Conservation (phyloP, 257 asterid genomes). For the Solanum medicagineum region DNA sequence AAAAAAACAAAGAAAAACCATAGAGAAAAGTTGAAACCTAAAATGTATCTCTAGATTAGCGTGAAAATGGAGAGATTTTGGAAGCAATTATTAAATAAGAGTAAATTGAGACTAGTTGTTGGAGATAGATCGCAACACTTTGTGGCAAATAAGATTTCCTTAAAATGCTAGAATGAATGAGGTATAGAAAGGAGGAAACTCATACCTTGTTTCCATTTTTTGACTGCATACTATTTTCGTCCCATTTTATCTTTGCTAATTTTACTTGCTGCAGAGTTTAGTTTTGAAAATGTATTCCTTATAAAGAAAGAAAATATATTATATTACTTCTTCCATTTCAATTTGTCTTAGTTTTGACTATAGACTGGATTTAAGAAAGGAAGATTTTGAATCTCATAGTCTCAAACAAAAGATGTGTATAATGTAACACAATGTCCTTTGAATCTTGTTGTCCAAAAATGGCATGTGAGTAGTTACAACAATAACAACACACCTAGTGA, state of each 20-base stretch:
- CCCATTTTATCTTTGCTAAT: background rate
- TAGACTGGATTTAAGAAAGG: background rate
- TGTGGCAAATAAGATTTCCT: background rate
- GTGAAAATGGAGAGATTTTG: background rate
- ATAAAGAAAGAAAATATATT: background rate
- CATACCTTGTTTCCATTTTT: background rate
- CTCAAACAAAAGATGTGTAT: background rate
- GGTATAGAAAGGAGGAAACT: background rate
- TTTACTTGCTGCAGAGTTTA: background rate
- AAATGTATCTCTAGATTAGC: background rate
- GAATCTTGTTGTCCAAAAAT: background rate
- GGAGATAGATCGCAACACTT: background rate
- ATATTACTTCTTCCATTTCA: background rate
- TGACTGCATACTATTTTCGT: background rate
- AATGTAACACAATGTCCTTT: background rate
- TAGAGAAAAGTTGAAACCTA: background rate
- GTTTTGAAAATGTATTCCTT: background rate
- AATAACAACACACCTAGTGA: no score
- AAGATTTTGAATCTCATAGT: background rate
- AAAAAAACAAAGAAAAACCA: background rate
- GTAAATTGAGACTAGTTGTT: background rate
- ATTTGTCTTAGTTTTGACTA: background rate
- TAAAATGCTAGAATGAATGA: background rate
- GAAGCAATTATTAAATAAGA: background rate
- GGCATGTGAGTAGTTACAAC: background rate